A percentile compares a stretch with the other conserved stretches of the same genome.
Evolutionary conservation across 2,329 filamentous ascomycete species (phyloP).

Genomic region (Colletotrichum aenigma): DNA sequence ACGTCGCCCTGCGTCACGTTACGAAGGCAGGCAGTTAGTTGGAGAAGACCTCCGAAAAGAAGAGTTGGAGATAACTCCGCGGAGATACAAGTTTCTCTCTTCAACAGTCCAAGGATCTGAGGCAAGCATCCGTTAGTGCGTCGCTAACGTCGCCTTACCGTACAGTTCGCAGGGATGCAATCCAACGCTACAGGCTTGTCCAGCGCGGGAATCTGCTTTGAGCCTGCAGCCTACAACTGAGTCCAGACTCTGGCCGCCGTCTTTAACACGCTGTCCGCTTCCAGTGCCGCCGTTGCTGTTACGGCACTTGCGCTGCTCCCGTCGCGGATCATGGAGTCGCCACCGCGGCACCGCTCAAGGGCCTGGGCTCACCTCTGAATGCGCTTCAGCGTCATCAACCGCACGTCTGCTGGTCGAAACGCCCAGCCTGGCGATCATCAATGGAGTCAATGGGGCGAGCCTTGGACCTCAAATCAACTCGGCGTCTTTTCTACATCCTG

Average conservation of each 20-base stretch:
- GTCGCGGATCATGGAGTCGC: slow-evolving; percentile 9
- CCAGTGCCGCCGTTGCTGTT: neutral
- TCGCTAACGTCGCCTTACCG: slow-evolving; percentile 14
- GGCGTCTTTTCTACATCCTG: neutral
- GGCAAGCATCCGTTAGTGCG: slow-evolving; percentile 15
- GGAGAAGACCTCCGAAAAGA: neutral
- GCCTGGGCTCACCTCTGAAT: neutral
- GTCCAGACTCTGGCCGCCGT: neutral
- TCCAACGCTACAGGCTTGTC: slow-evolving; percentile 1
- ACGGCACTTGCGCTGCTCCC: slow-evolving; percentile 5
- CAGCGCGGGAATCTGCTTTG: neutral
- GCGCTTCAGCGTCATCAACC: slow-evolving; percentile 6
- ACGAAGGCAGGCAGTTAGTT: neutral
- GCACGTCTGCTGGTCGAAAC: neutral
- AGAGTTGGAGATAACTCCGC: neutral
- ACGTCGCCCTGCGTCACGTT: neutral
- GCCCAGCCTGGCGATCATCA: neutral
- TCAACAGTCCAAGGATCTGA: slow-evolving; percentile 10
- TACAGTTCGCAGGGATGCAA: slow-evolving; percentile 10
- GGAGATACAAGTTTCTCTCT: slow-evolving; percentile 14
- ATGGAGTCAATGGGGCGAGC: neutral
- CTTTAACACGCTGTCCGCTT: neutral
- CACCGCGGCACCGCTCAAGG: neutral
- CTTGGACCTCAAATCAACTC: neutral
- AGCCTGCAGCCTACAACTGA: neutral